Evolutionary conservation across 2,329 filamentous ascomycete species (phyloP), one percentile per base, ranked within the genome.

Genomic region (Monosporascus sp.): DNA sequence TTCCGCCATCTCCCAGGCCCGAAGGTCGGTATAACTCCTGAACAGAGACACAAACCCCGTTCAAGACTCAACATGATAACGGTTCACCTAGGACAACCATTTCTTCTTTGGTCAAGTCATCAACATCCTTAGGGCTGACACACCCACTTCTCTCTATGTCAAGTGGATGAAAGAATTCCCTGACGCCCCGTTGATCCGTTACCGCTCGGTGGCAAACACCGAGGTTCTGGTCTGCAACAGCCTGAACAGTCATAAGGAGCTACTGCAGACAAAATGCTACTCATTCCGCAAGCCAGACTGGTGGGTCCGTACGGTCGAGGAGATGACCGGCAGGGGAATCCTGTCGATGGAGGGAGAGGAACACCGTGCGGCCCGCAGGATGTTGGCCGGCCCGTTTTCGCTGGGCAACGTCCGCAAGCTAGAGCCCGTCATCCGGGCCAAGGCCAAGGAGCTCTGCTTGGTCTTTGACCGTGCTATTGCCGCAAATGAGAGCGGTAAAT

Each of bases 251-350:
- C 55, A 60, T 43, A 60, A 58, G 48, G 64, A 66, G 48, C 60
- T 72, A 7, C 52, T 69, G 24, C 62, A 65, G 44, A 63, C 62
- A 14, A 59, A 66, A 26, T 65, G 62, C 50, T 68, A 67, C 44
- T 50, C 52, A n/a, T 57, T 57, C 38, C 52, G 51, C 36, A 57
- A 54, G 24, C 55, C 55, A 26, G 44, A 54, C 17, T 50, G 55
- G 48, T 54, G 52, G 55, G 38, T 44, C 24, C 50, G 48, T 20
- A 52, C 52, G 52, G 50, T 57, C 44, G 55, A 51, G 14, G 50
- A 50, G 17, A 51, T 57, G 38, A 52, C 51, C 3, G 55, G 52
- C 20, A 52, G 45, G 44, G 55, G 55, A 5, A 50, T 57, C 5
- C 26, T 57, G 34, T 54, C 52, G 22, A 51, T 57, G 7, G 55